Evolutionary conservation across 306 rosid species (phyloP), one percentile per base, ranked within the genome.

Genomic region (Vicia villosa): DNA sequence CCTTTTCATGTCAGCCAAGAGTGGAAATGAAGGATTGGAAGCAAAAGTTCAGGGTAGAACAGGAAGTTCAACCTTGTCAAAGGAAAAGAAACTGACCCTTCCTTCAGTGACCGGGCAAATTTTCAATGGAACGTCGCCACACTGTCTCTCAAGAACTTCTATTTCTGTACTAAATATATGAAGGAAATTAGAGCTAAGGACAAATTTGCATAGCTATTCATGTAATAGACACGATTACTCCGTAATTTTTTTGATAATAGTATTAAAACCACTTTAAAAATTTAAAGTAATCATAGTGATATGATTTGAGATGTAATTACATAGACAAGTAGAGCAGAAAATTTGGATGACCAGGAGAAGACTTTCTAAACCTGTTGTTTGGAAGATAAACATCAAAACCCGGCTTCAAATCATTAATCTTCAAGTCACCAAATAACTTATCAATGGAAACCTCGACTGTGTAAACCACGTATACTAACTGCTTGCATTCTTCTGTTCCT

Each of bases 311-410:
- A 70, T 45, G 49, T 24, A 66, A 32, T 37, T 89, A 93, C 97
- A 97, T 85, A 15, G 94, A 75, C 70, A 90, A 79, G 84, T 86
- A 82, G 60, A 90, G 69, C 61, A 82, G 58, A 76, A 93, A 90
- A 72, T 70, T 70, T 10, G 98, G 91, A 75, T 83, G 79, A 13
- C 94, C 96, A 0, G 94, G 94, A 65, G 82, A 84, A 45, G 97
- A 86, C 70, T 90, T 94, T 73, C 79, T 86, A 81, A 94, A 94
- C 74, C 82, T 85, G 86, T 83, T 85, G 72, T 90, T 84, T 55
- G 98, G 98, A 28, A 78, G 94, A 84, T 81, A 87, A 74, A 87
- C 83, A 76, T 90, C 90, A 78, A 86, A 90, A 73, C 81, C 75
- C 24, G 83, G 94, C 77, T 74, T 80, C 34, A 59, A 60, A 51